Conservation (phyloP, 2,329 filamentous ascomycete species). For the Zymoseptoria tritici region DNA sequence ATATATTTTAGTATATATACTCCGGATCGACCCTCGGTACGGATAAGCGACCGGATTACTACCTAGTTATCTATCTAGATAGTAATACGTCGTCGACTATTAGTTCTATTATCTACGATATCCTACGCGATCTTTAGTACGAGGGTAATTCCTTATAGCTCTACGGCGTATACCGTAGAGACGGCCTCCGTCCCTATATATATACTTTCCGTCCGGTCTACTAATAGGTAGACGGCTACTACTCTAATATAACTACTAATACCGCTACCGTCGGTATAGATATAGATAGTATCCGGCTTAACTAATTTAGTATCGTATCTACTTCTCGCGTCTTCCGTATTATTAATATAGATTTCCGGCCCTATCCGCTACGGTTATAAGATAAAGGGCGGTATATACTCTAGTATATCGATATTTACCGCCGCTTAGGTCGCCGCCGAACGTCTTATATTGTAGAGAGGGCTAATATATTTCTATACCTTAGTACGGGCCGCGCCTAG, state of each 20-base stretch:
- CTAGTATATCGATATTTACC: conserved; percentile 1
- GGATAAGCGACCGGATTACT: no score
- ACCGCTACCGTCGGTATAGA: conserved; percentile 3
- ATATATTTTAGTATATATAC: no score
- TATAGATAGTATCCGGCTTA: not conserved
- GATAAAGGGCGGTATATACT: conserved; percentile 3
- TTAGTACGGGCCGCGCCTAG: not conserved
- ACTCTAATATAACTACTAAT: not conserved
- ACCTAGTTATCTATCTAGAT: no score
- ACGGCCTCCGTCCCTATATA: not conserved
- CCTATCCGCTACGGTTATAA: not conserved
- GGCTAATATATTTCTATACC: conserved; percentile 3
- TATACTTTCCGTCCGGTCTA: not conserved
- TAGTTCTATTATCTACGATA: no score
- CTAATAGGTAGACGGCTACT: not conserved
- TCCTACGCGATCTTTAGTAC: conserved; percentile 4
- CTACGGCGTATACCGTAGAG: conserved; percentile 2
- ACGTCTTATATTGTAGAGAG: conserved; percentile 1
- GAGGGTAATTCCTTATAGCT: conserved; percentile 3
- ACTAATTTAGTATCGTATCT: not conserved
- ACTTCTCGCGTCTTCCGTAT: not conserved
- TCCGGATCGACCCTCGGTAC: no score
- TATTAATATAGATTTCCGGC: conserved; percentile 2
- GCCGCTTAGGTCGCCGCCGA: not conserved
- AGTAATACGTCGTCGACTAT: no score